phyloP scores from a whole-genome alignment of 257 asterid genomes.

The Solanum peruvianum region DNA sequence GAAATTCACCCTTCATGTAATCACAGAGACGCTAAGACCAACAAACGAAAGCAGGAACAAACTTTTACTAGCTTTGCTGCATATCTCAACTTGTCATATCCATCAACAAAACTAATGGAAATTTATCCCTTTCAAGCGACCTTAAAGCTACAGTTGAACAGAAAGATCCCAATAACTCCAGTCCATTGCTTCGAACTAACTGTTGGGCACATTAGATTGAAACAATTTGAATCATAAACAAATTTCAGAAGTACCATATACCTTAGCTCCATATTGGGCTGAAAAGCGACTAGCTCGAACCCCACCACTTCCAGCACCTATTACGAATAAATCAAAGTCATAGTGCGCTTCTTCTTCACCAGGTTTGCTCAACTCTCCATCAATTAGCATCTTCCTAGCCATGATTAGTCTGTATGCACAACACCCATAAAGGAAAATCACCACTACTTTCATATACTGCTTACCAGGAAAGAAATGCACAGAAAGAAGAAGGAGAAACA shows the following conservation, averaged over 20 bases:
- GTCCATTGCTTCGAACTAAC: neutral
- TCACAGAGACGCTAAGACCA: neutral
- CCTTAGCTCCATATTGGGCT: conserved; percentile 93
- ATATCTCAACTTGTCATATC: neutral
- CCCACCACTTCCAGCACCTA: conserved; percentile 99
- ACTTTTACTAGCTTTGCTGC: neutral
- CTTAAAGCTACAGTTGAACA: neutral
- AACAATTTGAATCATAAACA: neutral
- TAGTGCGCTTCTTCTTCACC: conserved; percentile 37
- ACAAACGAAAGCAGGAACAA: neutral
- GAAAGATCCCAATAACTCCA: neutral
- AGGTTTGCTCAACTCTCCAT: conserved; percentile 45
- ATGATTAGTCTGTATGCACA: conserved; percentile 32
- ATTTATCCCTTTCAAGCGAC: neutral
- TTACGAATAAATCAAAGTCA: conserved; percentile 87
- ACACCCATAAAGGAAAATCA: conserved; percentile 1
- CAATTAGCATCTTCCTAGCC: conserved; percentile 93
- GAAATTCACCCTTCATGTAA: neutral
- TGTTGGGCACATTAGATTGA: neutral
- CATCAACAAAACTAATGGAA: neutral
- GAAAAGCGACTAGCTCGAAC: conserved; percentile 90
- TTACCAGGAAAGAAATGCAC: neutral
- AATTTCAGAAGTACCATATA: conserved; percentile 1
- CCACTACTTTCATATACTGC: neutral
- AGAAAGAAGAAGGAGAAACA: neutral